Evolutionary conservation across 164 flowering plant species (phyloP).

Genomic region (Pachysandra terminalis): DNA sequence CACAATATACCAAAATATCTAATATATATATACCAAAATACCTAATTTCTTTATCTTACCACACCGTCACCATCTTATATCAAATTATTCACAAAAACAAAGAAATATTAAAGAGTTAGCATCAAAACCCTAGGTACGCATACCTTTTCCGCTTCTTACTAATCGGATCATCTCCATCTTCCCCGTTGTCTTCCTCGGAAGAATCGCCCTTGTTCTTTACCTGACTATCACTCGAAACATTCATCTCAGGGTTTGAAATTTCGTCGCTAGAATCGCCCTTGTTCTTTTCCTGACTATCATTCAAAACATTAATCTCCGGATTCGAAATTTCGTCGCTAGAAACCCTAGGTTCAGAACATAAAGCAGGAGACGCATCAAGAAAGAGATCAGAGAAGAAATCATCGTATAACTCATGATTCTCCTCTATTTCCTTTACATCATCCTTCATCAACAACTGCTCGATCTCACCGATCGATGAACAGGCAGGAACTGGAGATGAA

Average conservation of each 20-base stretch:
- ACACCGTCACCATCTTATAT: too few species aligned
- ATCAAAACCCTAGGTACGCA: neutral
- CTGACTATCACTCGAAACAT: slow-evolving; percentile 12
- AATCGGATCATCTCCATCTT: slow-evolving; percentile 29
- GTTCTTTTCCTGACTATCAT: slow-evolving; percentile 16
- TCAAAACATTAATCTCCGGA: slow-evolving; percentile 18
- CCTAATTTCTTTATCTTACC: neutral
- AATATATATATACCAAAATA: neutral
- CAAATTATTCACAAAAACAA: neutral
- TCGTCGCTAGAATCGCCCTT: slow-evolving; percentile 11
- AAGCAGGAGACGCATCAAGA: slow-evolving; percentile 20
- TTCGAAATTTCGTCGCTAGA: slow-evolving; percentile 9
- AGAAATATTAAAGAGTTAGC: neutral
- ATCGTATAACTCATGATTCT: slow-evolving; percentile 6
- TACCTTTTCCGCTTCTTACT: slow-evolving; percentile 66
- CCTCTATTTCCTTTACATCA: slow-evolving; percentile 22
- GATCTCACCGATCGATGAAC: slow-evolving; percentile 32
- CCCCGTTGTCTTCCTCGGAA: slow-evolving; percentile 9
- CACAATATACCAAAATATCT: too few species aligned
- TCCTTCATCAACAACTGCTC: slow-evolving; percentile 49
- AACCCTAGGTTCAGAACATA: slow-evolving; percentile 8
- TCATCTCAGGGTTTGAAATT: slow-evolving; percentile 16
- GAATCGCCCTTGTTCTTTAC: slow-evolving; percentile 14
- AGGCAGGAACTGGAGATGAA: slow-evolving; percentile 14
- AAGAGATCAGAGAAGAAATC: slow-evolving; percentile 36